phyloP scores from a whole-genome alignment of 768 basidiomycete species.

The Pholiota molesta region DNA sequence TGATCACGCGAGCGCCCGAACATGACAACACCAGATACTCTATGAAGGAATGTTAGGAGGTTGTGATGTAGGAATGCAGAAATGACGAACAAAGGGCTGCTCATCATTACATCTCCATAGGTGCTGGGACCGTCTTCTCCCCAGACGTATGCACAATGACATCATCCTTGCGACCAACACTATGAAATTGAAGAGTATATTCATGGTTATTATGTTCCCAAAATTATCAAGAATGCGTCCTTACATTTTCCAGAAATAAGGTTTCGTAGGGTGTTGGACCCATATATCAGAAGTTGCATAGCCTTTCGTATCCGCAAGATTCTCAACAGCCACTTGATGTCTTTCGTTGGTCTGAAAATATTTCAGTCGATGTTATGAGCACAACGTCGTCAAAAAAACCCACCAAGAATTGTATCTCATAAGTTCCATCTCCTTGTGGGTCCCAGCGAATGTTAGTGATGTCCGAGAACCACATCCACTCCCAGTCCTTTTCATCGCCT shows the following conservation, averaged over 20 bases:
- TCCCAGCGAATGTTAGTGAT: slow-evolving; percentile 35
- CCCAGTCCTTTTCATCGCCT: slow-evolving; percentile 28
- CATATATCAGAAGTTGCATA: slow-evolving; percentile 49
- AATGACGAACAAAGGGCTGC: slow-evolving; percentile 28
- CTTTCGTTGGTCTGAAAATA: slow-evolving; percentile 30
- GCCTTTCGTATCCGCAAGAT: slow-evolving; percentile 37
- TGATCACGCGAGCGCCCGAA: slow-evolving; percentile 44
- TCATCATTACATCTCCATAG: slow-evolving; percentile 30
- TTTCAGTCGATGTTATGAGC: background rate
- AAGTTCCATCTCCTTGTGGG: slow-evolving; percentile 38
- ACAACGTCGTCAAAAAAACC: background rate
- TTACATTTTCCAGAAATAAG: slow-evolving; percentile 47
- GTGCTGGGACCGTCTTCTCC: slow-evolving; percentile 39
- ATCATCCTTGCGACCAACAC: slow-evolving; percentile 44
- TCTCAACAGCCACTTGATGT: slow-evolving; percentile 40
- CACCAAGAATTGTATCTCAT: slow-evolving; percentile 43
- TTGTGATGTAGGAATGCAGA: background rate
- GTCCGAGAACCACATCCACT: slow-evolving; percentile 35
- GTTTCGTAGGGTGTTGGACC: slow-evolving; percentile 43
- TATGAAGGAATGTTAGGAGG: background rate
- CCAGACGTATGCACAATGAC: slow-evolving; percentile 39
- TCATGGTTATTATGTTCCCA: background rate
- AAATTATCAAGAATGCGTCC: slow-evolving; percentile 3
- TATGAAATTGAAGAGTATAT: slow-evolving; percentile 14
- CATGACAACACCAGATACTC: slow-evolving; percentile 36